phyloP scores from a whole-genome alignment of 1,139 yeast species.

The Spathaspora sp. region DNA sequence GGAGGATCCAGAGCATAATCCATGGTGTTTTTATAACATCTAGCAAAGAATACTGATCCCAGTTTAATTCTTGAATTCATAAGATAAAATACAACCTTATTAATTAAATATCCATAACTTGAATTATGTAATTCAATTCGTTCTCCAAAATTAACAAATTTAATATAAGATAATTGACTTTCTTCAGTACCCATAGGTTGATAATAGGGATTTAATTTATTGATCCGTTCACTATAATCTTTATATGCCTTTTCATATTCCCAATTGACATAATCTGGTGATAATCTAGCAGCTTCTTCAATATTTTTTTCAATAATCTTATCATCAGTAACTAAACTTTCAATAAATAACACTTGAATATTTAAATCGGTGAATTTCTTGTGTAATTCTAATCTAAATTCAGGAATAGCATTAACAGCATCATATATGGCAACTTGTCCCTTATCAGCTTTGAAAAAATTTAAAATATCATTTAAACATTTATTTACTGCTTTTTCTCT shows the following conservation, averaged over 20 bases:
- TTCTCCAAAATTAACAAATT: constrained; percentile 90
- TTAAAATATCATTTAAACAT: constrained; percentile 68
- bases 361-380: constrained; percentile 53
- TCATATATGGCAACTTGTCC: constrained; percentile 97
- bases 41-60: constrained; percentile 85
- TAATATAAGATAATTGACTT: constrained; percentile 64
- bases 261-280: constrained; percentile 87
- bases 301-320: constrained; percentile 72
- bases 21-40: constrained; percentile 66
- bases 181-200: constrained; percentile 52
- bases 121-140: constrained; percentile 76
- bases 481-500: constrained; percentile 61
- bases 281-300: constrained; percentile 74
- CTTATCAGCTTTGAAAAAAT: constrained; percentile 67
- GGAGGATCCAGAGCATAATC: constrained; percentile 64
- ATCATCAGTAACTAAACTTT: constrained; percentile 78
- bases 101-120: constrained; percentile 82
- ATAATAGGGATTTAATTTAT: constrained; percentile 50
- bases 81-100: constrained; percentile 84
- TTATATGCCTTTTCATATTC: constrained; percentile 58
- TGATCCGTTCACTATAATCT: constrained; percentile 58
- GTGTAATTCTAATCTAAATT: constrained; percentile 61
- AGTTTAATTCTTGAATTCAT: constrained; percentile 84
- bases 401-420: constrained; percentile 83
- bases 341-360: constrained; percentile 83